Evolutionary conservation across 2,329 filamentous ascomycete species (phyloP), one percentile per base, ranked within the genome.

Genomic region (Simplicillium sp.): DNA sequence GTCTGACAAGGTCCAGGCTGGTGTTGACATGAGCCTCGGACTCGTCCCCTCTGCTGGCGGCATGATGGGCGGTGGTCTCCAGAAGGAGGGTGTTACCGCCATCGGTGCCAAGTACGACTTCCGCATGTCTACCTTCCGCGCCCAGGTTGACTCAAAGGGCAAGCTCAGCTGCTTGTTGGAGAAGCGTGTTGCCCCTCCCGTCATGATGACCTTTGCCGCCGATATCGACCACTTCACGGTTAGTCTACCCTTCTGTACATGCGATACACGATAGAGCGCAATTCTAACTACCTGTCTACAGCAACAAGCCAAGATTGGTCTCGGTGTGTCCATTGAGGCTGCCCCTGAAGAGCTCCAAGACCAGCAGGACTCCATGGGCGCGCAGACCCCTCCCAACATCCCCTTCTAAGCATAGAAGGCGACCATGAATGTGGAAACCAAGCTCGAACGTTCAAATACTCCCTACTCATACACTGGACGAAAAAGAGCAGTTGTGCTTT

Each of bases 61-160:
- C 48, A 68, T 86, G 65, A 88, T 92, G 80, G 87, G 87, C 55
- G 79, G 74, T 45, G 80, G 80, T 36, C 61, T 82, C 40, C 77
- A 82, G 62, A 90, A 88, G 65, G 89, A 98, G 64, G 92, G 92
- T 42, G 76, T 87, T 46, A 89, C 94, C 40, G 87, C 89, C 41
- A 76, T 97, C 54, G 92, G 90, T 56, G 87, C 88, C 60, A 98
- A 98, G 69, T 98, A 98, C 68, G 90, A 96, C 63, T 98, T 98
- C 79, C 80, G 87, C 58, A 86, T 88, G 68, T 92, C 87, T 41
- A 92, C 87, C 38, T 95, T 96, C 80, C 82, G 90, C 50, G 92
- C 90, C 35, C 92, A 98, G 69, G 77, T 97, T 54, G 92, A 98
- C 68, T 94, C 88, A 56, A 82, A 87, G 61, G 92, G 92, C 62